Base-by-base conservation (phyloP, 805 yeast species). In the Candida saitoana region DNA sequence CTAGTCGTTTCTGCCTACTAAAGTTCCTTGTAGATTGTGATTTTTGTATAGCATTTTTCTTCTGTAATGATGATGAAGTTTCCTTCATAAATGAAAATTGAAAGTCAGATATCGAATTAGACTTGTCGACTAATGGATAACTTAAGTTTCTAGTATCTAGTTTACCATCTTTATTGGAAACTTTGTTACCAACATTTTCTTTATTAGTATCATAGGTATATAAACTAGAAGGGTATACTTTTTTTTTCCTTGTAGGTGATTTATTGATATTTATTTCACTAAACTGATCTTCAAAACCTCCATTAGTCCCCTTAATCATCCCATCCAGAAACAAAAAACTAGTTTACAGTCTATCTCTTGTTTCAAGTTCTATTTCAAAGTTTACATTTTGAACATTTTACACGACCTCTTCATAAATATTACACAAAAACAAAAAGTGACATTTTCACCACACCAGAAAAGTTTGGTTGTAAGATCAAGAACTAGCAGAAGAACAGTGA, bases 51-150 rank as follows among this genome's bases (percentile, higher is more conserved):
- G 38, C 31, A 18, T 9, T 30, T 46, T 59, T 63, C 42, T 67
- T 64, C 43, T 59, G 58, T 15, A 59, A 49, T 1, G 73, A 67
- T 2, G 71, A 63, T 9, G 71, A 49, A 0, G 73, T 69, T 7
- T 63, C 70, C 32, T 56, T 54, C 74, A 69, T 69, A 44, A 69
- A 69, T 5, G 73, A 65, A 37, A 60, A 57, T 34, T 50, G 56
- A 38, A 46, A 49, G n/a, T 48, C 30, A 20, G 39, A 20, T 39
- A 59, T 36, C 43, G 43, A 40, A 5, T 33, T 16, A 6, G 51
- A 36, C 5, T 45, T 48, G n/a, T 54, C 58, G 3, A 55, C 41
- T 44, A 52, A 36, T 3, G 58, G 58, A 20, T 48, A 51, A 34
- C 54, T 50, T 15, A 47, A 29, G 22, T 46, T 43, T 39, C 59